Evolutionary conservation across 2,329 filamentous ascomycete genomes (phyloP).

Genomic region (Diaporthe sp.): DNA sequence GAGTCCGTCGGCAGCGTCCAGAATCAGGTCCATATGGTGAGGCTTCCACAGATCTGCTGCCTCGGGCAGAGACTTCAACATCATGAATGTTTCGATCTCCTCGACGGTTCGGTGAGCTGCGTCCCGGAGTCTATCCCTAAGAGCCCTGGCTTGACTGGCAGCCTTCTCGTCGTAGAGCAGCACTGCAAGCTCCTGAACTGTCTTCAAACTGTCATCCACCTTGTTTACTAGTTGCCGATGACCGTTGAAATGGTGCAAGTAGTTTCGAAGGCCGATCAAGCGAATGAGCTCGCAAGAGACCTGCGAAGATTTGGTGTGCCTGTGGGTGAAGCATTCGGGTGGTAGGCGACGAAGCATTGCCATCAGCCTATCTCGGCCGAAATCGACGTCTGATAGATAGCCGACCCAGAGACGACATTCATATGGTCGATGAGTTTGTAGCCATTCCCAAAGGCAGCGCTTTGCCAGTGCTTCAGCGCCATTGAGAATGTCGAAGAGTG

Average conservation of each 20-base stretch:
- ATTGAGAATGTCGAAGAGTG: background rate
- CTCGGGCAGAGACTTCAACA: background rate
- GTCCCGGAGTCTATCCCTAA: background rate
- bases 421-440: background rate
- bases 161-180: background rate
- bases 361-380: background rate
- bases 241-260: background rate
- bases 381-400: background rate
- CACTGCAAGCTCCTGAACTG: background rate
- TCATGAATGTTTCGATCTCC: background rate
- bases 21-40: background rate
- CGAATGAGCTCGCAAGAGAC: background rate
- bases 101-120: background rate
- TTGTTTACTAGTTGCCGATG: too few relatives aligned
- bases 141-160: background rate
- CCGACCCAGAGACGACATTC: background rate
- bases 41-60: background rate
- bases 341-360: background rate
- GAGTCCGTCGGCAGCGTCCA: background rate
- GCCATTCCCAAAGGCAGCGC: background rate
- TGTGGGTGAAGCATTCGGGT: background rate
- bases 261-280: background rate
- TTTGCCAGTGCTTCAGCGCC: background rate
- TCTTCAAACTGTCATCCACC: background rate
- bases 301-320: background rate